Conservation (phyloP, 148 eudicot species). For the Fagopyrum tataricum region DNA sequence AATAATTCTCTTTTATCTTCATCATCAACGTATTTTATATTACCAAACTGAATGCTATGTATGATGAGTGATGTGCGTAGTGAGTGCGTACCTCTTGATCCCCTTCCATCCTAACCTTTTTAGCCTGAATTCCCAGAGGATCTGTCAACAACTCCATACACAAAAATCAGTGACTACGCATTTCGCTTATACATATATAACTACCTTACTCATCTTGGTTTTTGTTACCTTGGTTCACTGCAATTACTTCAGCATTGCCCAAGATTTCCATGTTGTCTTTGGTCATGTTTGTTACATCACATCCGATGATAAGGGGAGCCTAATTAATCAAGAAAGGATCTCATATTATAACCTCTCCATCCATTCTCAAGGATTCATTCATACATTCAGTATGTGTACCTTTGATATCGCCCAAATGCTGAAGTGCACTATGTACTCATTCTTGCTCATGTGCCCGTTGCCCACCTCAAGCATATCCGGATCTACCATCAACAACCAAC, state of each 20-base stretch:
- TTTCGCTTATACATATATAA: too few species aligned
- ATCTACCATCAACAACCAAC: constrained; percentile 30
- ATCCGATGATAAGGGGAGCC: constrained; percentile 71
- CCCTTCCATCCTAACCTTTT: constrained; percentile 47
- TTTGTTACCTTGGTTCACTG: constrained; percentile 47
- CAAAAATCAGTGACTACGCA: too few species aligned
- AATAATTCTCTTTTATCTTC: too few species aligned
- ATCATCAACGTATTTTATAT: too few species aligned
- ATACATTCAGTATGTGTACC: constrained; percentile 11
- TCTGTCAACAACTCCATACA: too few species aligned
- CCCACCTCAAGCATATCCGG: constrained; percentile 99
- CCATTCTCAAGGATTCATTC: too few species aligned
- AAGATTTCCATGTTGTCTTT: constrained; percentile 41
- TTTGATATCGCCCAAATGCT: constrained; percentile 89
- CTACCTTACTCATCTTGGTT: neutral
- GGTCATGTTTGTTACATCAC: constrained; percentile 38
- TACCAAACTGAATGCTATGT: too few species aligned
- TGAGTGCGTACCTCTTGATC: constrained; percentile 35
- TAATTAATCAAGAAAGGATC: neutral
- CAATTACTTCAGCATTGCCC: constrained; percentile 46
- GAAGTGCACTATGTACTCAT: constrained; percentile 74
- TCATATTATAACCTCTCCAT: too few species aligned
- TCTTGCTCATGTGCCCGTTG: constrained; percentile 76
- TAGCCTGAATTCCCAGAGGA: constrained; percentile 53
- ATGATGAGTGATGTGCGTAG: too few species aligned